Evolutionary conservation across 2,329 filamentous ascomycete genomes (phyloP), one percentile per base, ranked within the genome.

Genomic region (Alternaria novae-zelandiae): DNA sequence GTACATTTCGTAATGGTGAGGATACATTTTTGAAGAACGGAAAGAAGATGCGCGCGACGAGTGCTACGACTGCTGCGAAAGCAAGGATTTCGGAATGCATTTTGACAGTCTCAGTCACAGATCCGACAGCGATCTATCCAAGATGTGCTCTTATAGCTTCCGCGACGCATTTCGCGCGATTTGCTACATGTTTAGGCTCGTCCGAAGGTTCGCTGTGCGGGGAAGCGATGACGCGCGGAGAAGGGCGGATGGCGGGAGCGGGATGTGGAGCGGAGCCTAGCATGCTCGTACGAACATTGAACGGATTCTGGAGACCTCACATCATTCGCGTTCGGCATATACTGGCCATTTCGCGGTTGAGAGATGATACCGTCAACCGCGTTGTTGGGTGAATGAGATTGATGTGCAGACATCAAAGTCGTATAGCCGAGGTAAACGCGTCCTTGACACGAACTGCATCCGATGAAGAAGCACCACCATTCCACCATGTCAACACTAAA

Each of bases 1-100:
- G 60, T 23, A 70, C 41, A 9, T 36, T 51, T 32, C 61, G 57
- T 4, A 67, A 43, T 6, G 69, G 65, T 3, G 63, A 65, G 17
- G 63, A 57, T 12, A 54, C 36, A 2, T 28, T 45, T 30, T 45
- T 57, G 17, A 66, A 7, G 41, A 68, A 44, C 9, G 51, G 56
- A 17, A 61, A 59, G 20, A 66, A 20, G 23, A 63, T n/a, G 17
- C 56, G 61, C 23, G 64, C 60, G 28, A 60, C 30, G 13, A 64
- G 15, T 10, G 61, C 47, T 20, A 57, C 53, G 15, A 26, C 47
- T 26, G 46, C 60, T 50, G 63, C 56, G 25, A 41, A 49, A 20
- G 21, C 32, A 32, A 63, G 12, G 9, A 60, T n/a, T 5, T 17
- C 21, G 17, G 54, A 21, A 53, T 65, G 63, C 63, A 65, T 65